Percentiles rank a stretch among this genome's conserved stretches.
These are phyloP conservation scores for Stylonectria norvegica DNA, from an alignment of 2,329 filamentous ascomycete species.

Conservation along the genomic window DNA sequence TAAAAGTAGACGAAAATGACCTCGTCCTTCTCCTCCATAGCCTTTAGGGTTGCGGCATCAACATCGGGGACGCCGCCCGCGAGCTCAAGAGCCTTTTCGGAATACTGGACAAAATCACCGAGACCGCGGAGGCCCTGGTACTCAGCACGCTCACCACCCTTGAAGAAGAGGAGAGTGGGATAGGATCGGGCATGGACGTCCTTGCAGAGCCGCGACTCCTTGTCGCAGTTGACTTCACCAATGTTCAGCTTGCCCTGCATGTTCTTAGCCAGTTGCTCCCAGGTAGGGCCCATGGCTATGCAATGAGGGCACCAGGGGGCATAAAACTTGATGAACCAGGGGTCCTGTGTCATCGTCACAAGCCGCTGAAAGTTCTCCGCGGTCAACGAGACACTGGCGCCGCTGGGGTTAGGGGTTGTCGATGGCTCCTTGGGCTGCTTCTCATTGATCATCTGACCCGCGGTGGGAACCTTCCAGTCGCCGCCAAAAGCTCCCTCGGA, in stretches of 20 bases:
- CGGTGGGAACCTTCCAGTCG: constrained; percentile 30
- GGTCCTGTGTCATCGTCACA: constrained; percentile 82
- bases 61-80: constrained; percentile 77
- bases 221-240: constrained; percentile 93
- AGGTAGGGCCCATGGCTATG: constrained; percentile 85
- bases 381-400: constrained; percentile 70
- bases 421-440: constrained; percentile 46
- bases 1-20: constrained; percentile 98
- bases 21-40: constrained; percentile 86
- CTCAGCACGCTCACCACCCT: constrained; percentile 84
- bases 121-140: constrained; percentile 89
- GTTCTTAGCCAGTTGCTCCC: constrained; percentile 84
- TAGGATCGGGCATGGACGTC: constrained; percentile 77
- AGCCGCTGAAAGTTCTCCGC: constrained; percentile 81
- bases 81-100: constrained; percentile 79
- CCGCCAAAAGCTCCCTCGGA: constrained; percentile 26
- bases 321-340: constrained; percentile 99
- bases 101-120: constrained; percentile 83
- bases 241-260: constrained; percentile 89
- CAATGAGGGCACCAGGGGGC: constrained; percentile 97
- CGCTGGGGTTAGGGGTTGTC: constrained; percentile 67
- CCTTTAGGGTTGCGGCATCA: constrained; percentile 69
- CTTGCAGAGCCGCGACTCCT: constrained; percentile 84
- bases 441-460: constrained; percentile 30
- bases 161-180: constrained; percentile 90